These are phyloP conservation scores for Pezicula carpinea DNA, from an alignment of 2,329 filamentous ascomycete genomes.

Conservation along the genomic window DNA sequence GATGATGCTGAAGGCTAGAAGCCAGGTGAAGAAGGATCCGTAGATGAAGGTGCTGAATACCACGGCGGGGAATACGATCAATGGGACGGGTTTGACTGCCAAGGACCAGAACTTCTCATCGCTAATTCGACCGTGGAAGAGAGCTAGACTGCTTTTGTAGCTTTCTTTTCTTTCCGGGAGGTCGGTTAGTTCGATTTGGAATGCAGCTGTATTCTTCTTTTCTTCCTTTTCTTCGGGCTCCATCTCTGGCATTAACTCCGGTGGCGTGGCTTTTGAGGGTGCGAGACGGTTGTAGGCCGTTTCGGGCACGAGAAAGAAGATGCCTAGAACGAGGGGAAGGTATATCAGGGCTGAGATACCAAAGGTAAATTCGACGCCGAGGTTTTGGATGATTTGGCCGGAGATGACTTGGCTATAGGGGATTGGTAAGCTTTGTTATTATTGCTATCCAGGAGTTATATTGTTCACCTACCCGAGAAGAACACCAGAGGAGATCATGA, in stretches of 20 bases:
- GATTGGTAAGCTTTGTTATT: neutral
- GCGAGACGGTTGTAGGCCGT: constrained; percentile 30
- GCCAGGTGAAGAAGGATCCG: constrained; percentile 33
- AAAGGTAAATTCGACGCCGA: constrained; percentile 32
- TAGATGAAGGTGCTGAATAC: constrained; percentile 21
- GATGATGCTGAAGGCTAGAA: constrained; percentile 39
- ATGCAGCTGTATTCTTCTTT: constrained; percentile 9
- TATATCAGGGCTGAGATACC: constrained; percentile 37
- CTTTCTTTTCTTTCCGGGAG: constrained; percentile 27
- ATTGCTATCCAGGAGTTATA: neutral
- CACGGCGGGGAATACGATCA: constrained; percentile 46
- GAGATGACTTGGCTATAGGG: constrained; percentile 36
- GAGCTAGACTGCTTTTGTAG: constrained; percentile 29
- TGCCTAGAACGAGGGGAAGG: constrained; percentile 33
- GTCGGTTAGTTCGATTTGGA: constrained; percentile 18
- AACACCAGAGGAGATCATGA: constrained; percentile 20
- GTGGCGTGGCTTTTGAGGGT: neutral
- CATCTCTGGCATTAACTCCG: neutral
- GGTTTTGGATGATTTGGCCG: constrained; percentile 31
- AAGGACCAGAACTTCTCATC: constrained; percentile 34
- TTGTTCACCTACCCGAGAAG: constrained; percentile 20
- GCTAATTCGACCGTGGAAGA: constrained; percentile 35
- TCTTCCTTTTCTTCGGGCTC: neutral
- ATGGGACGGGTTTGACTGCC: constrained; percentile 39
- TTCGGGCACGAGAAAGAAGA: constrained; percentile 41